Base-by-base conservation (phyloP, 306 rosid species). In the Sicyos edulis region DNA sequence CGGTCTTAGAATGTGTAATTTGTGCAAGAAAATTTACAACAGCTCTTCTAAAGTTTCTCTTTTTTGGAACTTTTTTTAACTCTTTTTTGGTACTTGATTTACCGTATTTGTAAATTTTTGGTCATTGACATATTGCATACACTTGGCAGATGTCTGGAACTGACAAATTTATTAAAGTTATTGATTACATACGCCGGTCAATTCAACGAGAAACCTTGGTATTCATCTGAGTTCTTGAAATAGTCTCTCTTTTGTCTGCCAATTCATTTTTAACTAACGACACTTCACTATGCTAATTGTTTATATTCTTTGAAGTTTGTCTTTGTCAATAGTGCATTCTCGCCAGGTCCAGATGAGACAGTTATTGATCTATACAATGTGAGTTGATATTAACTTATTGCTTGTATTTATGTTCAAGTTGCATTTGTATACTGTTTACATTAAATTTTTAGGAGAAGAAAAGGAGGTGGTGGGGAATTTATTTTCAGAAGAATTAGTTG, bases 161-260 rank as follows among this genome's bases (percentile, higher is more conserved):
- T 22, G 97, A 93, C 80, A 93, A 93, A 70, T 93, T 93, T 71
- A 96, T 93, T 21, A 93, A 91, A 80, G 97, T 91, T 78, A 91
- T 93, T 24, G 99, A 93, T 80, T 93, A 91, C 79, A 84, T 93
- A 37, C 80, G 97, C 54, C 88, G 97, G 58, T 96, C 88, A 78
- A 96, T 93, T 72, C 97, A 93, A 78, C 83, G 89, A 79, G 96
- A 93, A 24, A 86, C 96, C 72, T 76, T 91, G 97, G 99, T 95
- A 87, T 64, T 74, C 32, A 74, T 72, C 75, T 53, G 61, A 15
- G 7, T 74, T 59, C 8, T 32, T 40, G 54, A 51, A 59, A 45
- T 14, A 45, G 19, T 61, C 60, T 68, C 65, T 68, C 59, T 29
- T 20, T n/a, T 51, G 19, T 61, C 45, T 42, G 12, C 56, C 19